Evolutionary conservation across 225 moss, liverwort and hornwort genomes (phyloP).

Genomic region (Marchantia paleacea): DNA sequence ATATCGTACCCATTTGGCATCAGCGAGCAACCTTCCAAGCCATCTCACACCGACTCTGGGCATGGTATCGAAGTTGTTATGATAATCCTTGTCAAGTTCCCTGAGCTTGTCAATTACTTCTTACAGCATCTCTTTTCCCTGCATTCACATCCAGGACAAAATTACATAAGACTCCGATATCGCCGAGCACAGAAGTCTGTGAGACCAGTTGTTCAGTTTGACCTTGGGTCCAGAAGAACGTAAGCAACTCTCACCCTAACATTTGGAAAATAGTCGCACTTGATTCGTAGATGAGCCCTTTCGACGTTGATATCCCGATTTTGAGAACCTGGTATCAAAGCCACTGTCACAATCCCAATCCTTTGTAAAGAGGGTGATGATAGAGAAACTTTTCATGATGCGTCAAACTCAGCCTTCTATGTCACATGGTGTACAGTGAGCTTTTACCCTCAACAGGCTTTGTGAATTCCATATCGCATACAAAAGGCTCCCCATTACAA

Average conservation of each 20-base stretch:
- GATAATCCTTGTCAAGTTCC: constrained; percentile 25
- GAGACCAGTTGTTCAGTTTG: too few relatives aligned
- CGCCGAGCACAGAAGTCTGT: too few relatives aligned
- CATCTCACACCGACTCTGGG: constrained; percentile 49
- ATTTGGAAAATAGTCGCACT: constrained; percentile 38
- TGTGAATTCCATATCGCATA: constrained; percentile 20
- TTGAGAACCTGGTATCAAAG: background rate
- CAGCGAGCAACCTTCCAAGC: constrained; percentile 52
- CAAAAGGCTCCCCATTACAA: constrained; percentile 30
- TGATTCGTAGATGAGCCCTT: constrained; percentile 27
- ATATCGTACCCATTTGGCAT: constrained; percentile 42
- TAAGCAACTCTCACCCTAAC: constrained; percentile 19
- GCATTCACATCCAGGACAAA: background rate
- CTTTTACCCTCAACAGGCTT: background rate
- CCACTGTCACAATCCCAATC: background rate
- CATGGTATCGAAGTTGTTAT: constrained; percentile 40
- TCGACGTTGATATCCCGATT: background rate
- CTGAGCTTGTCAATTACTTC: constrained; percentile 37
- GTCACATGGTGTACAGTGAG: background rate
- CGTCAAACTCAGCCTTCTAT: too few relatives aligned
- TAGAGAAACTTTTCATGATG: too few relatives aligned
- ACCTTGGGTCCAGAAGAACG: background rate
- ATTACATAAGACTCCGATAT: background rate
- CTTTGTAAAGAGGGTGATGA: too few relatives aligned
- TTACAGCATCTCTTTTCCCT: constrained; percentile 49